Evolutionary conservation across 2,329 filamentous ascomycete species (phyloP).

Genomic region (Coniella lustricola): DNA sequence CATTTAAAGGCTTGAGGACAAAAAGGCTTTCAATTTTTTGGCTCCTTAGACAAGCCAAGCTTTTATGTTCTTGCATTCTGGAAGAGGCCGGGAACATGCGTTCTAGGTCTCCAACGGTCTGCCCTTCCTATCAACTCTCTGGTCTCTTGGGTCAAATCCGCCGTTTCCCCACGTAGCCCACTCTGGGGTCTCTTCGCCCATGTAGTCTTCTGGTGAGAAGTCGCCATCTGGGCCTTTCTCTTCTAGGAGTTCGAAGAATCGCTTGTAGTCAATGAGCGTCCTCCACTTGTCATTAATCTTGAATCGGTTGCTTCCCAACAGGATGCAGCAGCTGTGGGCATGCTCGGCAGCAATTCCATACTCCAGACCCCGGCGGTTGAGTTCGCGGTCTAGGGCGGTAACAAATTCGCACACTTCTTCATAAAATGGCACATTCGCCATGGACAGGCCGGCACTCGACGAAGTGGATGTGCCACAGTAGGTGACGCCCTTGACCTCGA

Average conservation of each 20-base stretch:
- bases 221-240: conserved; percentile 56
- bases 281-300: conserved; percentile 73
- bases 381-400: conserved; percentile 60
- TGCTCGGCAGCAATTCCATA: conserved; percentile 96
- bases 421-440: conserved; percentile 97
- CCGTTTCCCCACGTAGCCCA: conserved; percentile 95
- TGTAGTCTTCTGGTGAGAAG: conserved; percentile 86
- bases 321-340: conserved; percentile 86
- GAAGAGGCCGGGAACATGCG: no score
- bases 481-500: conserved; percentile 94
- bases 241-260: conserved; percentile 80
- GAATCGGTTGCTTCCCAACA: conserved; percentile 80
- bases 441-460: conserved; percentile 79
- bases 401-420: conserved; percentile 83
- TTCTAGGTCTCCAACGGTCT: conserved; percentile 46
- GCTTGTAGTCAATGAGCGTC: conserved; percentile 82
- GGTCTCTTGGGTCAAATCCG: conserved; percentile 86
- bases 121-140: conserved; percentile 81
- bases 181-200: conserved; percentile 75
- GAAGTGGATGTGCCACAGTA: conserved; percentile 90
- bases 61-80: not conserved
- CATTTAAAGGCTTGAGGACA: no score
- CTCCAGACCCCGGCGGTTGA: conserved; percentile 61
- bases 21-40: no score
- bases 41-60: not conserved